Conservation (phyloP, 345 rosid genomes). For the Rhodomyrtus tomentosa region DNA sequence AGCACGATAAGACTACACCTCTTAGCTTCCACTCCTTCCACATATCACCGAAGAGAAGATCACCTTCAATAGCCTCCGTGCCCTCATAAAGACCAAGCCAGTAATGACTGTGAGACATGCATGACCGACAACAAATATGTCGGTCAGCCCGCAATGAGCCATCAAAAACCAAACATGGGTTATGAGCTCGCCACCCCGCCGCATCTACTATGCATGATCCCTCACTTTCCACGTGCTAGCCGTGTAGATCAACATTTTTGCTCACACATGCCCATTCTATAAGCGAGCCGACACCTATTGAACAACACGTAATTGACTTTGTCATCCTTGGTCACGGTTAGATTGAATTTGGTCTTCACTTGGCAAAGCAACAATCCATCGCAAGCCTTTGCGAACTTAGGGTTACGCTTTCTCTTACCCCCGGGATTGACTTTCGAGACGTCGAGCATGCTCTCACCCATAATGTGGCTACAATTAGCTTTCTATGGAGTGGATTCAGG, state of each 20-base stretch:
- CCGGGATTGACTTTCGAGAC: not conserved
- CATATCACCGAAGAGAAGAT: not conserved
- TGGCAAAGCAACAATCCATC: not conserved
- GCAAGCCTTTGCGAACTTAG: not conserved
- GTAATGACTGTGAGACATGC: not conserved
- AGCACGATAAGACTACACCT: constrained; percentile 5
- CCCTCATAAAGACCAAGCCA: not conserved
- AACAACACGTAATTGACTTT: constrained; percentile 6
- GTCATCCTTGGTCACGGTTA: not conserved
- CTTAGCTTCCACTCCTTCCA: constrained; percentile 16
- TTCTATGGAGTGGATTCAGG: too few relatives aligned
- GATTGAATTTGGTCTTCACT: not conserved
- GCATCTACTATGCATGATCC: constrained; percentile 30
- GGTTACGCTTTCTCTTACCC: not conserved
- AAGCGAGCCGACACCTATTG: constrained; percentile 6
- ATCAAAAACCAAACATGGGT: constrained; percentile 34
- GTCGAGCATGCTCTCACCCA: not conserved
- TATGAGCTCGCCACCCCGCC: constrained; percentile 40
- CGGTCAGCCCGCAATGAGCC: constrained; percentile 15
- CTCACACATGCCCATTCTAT: not conserved
- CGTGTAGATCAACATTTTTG: constrained; percentile 1
- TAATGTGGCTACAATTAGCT: not conserved
- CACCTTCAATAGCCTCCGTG: rapidly evolving
- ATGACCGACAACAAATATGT: not conserved
- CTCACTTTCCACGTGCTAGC: constrained; percentile 3